phyloP scores from a whole-genome alignment of 129 eudicot species.

The Arctium lappa region DNA sequence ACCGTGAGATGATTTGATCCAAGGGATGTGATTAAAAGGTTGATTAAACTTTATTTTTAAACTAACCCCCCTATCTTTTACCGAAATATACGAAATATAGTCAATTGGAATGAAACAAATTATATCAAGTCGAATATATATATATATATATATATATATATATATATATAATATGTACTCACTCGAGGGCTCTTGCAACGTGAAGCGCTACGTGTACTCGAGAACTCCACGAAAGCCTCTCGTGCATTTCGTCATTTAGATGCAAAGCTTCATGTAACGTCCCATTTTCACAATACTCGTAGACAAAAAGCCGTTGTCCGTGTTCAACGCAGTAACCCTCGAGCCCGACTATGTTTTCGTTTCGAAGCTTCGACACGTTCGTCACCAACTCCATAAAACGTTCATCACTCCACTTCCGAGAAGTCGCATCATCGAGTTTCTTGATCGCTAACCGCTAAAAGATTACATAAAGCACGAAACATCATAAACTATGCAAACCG shows the following conservation, averaged over 20 bases:
- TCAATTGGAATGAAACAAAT: background rate
- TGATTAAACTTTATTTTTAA: background rate
- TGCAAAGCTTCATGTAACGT: conserved; percentile 86
- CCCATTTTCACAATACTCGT: conserved; percentile 74
- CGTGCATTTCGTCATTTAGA: conserved; percentile 60
- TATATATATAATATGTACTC: conserved; percentile 25
- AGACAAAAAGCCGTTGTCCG: conserved; percentile 67
- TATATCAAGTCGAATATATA: background rate
- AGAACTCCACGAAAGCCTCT: conserved; percentile 79
- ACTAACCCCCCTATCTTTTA: background rate
- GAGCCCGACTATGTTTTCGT: conserved; percentile 67
- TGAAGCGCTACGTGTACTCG: conserved; percentile 80
- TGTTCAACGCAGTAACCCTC: conserved; percentile 86
- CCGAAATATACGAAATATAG: background rate
- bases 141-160: background rate
- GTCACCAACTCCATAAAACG: conserved; percentile 69
- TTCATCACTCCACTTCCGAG: conserved; percentile 49
- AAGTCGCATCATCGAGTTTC: conserved; percentile 65
- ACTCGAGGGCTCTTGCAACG: conserved; percentile 91
- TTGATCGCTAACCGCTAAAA: conserved; percentile 78
- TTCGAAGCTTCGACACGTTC: conserved; percentile 58
- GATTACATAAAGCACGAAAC: conserved; percentile 3
- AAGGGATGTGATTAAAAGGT: background rate
- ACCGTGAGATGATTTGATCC: background rate
- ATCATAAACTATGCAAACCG: background rate